Percentiles rank a stretch among this genome's conserved stretches.
Conservation (phyloP, 805 yeast genomes). For the Jamesozyma gamospora region DNA sequence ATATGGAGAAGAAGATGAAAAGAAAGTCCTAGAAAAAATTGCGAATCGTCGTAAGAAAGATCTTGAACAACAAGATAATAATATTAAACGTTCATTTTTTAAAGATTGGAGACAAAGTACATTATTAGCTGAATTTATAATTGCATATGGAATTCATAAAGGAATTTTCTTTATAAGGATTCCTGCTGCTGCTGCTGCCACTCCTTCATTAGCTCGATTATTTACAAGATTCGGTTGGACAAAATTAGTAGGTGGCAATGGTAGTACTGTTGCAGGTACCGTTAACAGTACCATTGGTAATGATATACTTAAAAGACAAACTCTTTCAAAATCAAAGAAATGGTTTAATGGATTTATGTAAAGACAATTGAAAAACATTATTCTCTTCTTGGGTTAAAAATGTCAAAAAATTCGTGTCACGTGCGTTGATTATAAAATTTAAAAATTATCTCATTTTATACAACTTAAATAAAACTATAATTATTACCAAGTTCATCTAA, state of each 20-base stretch:
- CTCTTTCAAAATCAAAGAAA: slow-evolving; percentile 30
- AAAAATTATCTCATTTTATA: slow-evolving; percentile 32
- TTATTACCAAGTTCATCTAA: too few species aligned
- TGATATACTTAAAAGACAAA: slow-evolving; percentile 29
- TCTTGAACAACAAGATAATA: slow-evolving; percentile 5
- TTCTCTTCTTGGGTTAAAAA: neutral
- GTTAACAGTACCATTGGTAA: neutral
- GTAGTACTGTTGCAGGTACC: slow-evolving; percentile 21
- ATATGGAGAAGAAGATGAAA: slow-evolving; percentile 40
- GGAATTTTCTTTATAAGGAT: slow-evolving; percentile 71
- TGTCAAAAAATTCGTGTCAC: neutral
- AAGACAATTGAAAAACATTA: neutral
- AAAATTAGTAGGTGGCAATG: slow-evolving; percentile 31
- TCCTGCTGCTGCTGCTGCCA: slow-evolving; percentile 85
- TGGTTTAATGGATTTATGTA: slow-evolving; percentile 29
- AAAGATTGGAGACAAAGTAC: slow-evolving; percentile 28
- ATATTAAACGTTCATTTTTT: slow-evolving; percentile 17
- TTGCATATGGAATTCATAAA: slow-evolving; percentile 92
- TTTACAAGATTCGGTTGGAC: slow-evolving; percentile 74
- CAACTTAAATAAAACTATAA: slow-evolving; percentile 58
- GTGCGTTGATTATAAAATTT: neutral
- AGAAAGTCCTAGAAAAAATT: slow-evolving; percentile 29
- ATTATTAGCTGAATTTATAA: slow-evolving; percentile 70
- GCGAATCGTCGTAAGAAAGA: slow-evolving; percentile 21
- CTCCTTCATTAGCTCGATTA: slow-evolving; percentile 63